Conservation (phyloP, 306 rosid genomes). For the Erythrophleum fordii region DNA sequence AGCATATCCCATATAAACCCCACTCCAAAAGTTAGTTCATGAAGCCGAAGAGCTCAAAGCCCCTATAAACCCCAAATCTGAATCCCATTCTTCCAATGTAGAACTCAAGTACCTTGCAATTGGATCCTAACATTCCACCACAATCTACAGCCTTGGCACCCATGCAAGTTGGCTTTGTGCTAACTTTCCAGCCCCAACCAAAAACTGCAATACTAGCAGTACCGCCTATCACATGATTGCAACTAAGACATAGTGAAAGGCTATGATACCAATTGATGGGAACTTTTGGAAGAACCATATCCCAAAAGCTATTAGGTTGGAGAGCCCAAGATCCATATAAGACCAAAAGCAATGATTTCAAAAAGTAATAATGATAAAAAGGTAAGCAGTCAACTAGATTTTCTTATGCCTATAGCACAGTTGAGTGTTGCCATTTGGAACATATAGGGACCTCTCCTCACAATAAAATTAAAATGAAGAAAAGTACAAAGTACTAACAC, state of each 20-base stretch:
- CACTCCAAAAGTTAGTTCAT: neutral
- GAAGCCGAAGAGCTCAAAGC: neutral
- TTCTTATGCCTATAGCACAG: neutral
- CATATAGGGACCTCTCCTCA: neutral
- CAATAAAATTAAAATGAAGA: neutral
- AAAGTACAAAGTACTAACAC: neutral
- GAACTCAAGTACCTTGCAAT: neutral
- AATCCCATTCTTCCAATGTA: neutral
- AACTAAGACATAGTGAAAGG: neutral
- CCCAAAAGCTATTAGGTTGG: neutral
- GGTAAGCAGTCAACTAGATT: neutral
- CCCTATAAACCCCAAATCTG: neutral
- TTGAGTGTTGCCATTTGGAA: neutral
- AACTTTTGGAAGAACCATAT: neutral
- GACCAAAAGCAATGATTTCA: neutral
- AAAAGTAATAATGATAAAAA: neutral
- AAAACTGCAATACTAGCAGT: neutral
- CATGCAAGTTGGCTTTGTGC: too few species aligned
- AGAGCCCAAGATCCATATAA: slow-evolving; percentile 7
- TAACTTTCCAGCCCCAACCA: neutral
- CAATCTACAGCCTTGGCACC: neutral
- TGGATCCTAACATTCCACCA: neutral
- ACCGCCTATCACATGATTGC: neutral
- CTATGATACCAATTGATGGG: too few species aligned
- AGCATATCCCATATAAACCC: neutral